Conservation (phyloP, 176 grass and related monocot species). For the Oryza rufipogon region DNA sequence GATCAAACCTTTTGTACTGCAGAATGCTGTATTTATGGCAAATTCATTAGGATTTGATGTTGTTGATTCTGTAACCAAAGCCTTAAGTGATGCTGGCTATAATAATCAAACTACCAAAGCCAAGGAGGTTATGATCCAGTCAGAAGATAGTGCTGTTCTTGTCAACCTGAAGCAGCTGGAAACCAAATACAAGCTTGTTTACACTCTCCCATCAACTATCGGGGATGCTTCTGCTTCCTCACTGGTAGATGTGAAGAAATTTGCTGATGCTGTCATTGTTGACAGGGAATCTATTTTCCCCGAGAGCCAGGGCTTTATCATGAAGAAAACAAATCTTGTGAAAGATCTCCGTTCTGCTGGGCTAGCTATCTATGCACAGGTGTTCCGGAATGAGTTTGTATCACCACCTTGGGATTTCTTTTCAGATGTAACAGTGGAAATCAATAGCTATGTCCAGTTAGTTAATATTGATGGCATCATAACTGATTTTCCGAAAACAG, state of each 20-base stretch:
- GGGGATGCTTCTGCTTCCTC: constrained; percentile 55
- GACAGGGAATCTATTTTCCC: constrained; percentile 52
- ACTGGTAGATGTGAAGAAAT: constrained; percentile 57
- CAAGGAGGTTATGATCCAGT: constrained; percentile 69
- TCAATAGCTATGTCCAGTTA: constrained; percentile 64
- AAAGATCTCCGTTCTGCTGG: constrained; percentile 50
- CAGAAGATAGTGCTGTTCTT: constrained; percentile 72
- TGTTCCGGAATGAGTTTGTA: constrained; percentile 71
- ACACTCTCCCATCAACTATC: constrained; percentile 43
- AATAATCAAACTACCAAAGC: constrained; percentile 46
- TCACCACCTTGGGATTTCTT: constrained; percentile 71
- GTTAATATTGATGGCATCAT: constrained; percentile 64
- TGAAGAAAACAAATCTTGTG: constrained; percentile 39
- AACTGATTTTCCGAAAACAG: constrained; percentile 84
- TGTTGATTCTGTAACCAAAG: constrained; percentile 42
- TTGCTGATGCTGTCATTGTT: constrained; percentile 73
- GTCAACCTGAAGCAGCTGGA: constrained; percentile 67
- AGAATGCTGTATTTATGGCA: constrained; percentile 68
- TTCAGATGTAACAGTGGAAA: constrained; percentile 65
- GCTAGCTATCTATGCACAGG: constrained; percentile 63
- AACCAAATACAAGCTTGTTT: constrained; percentile 66
- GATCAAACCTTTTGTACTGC: constrained; percentile 29
- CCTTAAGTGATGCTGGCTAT: constrained; percentile 65
- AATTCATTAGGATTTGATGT: constrained; percentile 56
- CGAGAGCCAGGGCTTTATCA: background rate